phyloP scores from a whole-genome alignment of 371 early-diverging fungal species.

The Mucor ambiguus region DNA sequence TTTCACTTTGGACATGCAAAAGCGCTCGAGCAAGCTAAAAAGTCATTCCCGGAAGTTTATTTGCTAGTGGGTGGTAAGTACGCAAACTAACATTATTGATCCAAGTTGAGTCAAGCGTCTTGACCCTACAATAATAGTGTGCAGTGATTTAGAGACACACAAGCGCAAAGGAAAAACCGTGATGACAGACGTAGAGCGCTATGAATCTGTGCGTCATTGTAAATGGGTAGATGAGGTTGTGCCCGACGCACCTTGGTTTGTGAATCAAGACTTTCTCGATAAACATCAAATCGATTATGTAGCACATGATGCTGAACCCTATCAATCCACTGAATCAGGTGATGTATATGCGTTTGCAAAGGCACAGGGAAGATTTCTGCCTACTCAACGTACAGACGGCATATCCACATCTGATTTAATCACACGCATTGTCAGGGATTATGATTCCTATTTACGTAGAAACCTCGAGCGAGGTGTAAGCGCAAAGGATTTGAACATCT shows the following conservation, averaged over 20 bases:
- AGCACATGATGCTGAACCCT: conserved; percentile 97
- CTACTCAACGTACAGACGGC: conserved; percentile 93
- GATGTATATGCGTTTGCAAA: conserved; percentile 97
- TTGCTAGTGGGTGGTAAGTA: conserved; percentile 86
- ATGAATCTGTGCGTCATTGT: conserved; percentile 92
- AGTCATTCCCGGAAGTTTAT: conserved; percentile 85
- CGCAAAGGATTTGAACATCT: conserved; percentile 90
- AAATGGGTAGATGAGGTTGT: conserved; percentile 97
- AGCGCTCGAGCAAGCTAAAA: conserved; percentile 94
- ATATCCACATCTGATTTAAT: conserved; percentile 96
- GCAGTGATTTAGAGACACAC: conserved; percentile 86
- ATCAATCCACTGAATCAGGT: conserved; percentile 76
- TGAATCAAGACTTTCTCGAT: conserved; percentile 89
- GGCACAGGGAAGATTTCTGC: conserved; percentile 84
- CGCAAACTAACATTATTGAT: not conserved
- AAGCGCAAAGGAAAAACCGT: conserved; percentile 93
- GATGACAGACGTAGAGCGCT: conserved; percentile 86
- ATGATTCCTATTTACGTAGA: conserved; percentile 91
- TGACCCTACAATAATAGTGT: conserved; percentile 51
- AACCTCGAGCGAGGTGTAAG: conserved; percentile 93
- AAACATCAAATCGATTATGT: conserved; percentile 94
- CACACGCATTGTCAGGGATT: conserved; percentile 94
- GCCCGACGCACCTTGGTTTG: conserved; percentile 89
- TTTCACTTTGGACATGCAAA: conserved; percentile 97
- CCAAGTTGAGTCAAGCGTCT: not conserved